Evolutionary conservation across 345 rosid genomes (phyloP), one percentile per base, ranked within the genome.

Genomic region (Syzygium aqueum): DNA sequence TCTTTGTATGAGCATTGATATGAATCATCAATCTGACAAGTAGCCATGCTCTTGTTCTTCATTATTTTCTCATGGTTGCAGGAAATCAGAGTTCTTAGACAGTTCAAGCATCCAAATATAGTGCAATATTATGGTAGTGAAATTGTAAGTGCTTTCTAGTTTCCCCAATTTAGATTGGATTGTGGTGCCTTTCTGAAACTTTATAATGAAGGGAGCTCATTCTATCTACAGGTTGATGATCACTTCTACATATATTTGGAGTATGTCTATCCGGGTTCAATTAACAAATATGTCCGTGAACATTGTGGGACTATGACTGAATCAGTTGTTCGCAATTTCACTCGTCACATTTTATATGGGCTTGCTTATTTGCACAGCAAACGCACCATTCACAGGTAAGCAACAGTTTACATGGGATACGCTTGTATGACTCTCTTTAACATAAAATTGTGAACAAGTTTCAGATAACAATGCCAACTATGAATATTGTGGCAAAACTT

Each of bases 81-180:
- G 97, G 97, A 95, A 90, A 94, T 95, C 86, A 91, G 87, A 89
- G 87, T 94, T 88, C 93, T 95, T 52, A 83, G 51, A 15, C 90
- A 90, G 27, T 88, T 93, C 85, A 85, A 90, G 90, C 96, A 94
- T 88, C 95, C 85, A n/a, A 95, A 95, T 90, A 94, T 95, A 23
- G 97, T 95, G 89, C 95, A 92, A 86, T 95, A 95, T 86, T 93
- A 94, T 87, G 95, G 97, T 85, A 91, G 95, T 91, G 96, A 94
- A 90, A 91, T 90, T 28, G 97, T 95, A 87, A 84, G 94, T 84
- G 51, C 46, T 85, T n/a, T 19, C 22, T 37, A 14, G 16, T 84
- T 23, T 51, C 27, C 40, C n/a, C 37, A 8, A 59, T 43, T 63
- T 7, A 37, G 49, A 50, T 40, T 19, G 50, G 59, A 52, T 51